Percentiles rank a stretch among this genome's conserved stretches.
Evolutionary conservation across 345 rosid genomes (phyloP).

Genomic region (Brassica nigra): DNA sequence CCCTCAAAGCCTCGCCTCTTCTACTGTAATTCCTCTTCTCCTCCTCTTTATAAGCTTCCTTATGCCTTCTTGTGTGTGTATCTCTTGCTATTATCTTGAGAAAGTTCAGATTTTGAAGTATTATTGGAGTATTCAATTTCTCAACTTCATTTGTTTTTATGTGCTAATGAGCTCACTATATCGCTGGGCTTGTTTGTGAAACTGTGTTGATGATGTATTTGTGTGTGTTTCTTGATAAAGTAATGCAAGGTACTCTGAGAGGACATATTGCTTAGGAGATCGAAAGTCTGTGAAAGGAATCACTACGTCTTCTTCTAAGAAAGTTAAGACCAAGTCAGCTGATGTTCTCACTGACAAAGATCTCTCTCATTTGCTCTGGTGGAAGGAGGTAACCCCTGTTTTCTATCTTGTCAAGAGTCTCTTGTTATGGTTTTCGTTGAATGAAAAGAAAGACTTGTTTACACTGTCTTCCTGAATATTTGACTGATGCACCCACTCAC

Average conservation of each 20-base stretch:
- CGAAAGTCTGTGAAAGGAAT: constrained; percentile 49
- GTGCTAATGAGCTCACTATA: background rate
- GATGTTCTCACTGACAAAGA: constrained; percentile 60
- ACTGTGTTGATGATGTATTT: background rate
- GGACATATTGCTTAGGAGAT: constrained; percentile 53
- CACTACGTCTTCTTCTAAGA: constrained; percentile 51
- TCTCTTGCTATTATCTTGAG: background rate
- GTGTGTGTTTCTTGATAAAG: background rate
- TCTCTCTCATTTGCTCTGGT: constrained; percentile 76
- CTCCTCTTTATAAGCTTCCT: background rate
- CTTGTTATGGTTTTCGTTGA: constrained; percentile 1
- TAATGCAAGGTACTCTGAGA: constrained; percentile 44
- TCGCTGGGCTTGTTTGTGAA: background rate
- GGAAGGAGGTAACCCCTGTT: constrained; percentile 68
- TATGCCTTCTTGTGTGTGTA: background rate
- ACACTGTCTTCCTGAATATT: background rate
- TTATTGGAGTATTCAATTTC: background rate
- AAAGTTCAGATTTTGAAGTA: background rate
- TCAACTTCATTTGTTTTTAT: background rate
- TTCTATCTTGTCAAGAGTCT: constrained; percentile 14
- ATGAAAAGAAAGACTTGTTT: background rate
- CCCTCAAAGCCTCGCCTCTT: constrained; percentile 45
- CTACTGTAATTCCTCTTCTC: constrained; percentile 44
- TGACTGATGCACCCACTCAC: background rate
- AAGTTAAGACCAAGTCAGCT: constrained; percentile 43